Base-by-base conservation (phyloP, 257 asterid genomes). In the Solanum medicagineum region DNA sequence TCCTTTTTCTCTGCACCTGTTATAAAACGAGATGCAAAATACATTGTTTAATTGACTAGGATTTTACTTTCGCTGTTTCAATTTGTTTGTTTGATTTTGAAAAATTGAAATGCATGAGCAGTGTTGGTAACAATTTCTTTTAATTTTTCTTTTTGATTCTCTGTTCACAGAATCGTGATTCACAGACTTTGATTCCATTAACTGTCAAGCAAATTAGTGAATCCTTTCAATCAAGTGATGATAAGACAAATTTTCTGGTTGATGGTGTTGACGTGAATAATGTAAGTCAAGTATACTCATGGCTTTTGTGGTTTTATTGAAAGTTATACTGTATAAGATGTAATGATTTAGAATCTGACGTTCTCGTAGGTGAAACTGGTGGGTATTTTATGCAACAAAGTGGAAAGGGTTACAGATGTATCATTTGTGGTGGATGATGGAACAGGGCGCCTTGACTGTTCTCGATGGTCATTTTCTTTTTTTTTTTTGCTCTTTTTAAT, bases 171-270 rank as follows among this genome's bases (percentile, higher is more conserved):
- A 96, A 82, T 86, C 98, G 98, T 6, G 99, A 96, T n/a, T 60
- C 93, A 32, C 95, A 93, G 89, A 85, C 93, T 54, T 87, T 96
- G 87, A 90, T 89, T 88, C 98, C 99, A 42, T 82, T 96, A 54
- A 94, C 98, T 1, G 95, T 93, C 92, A 96, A 96, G 93, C 99
- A 94, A 90, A 93, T 95, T 70, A 88, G 86, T 19, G 94, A 92
- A 63, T 94, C 98, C n/a, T 89, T 91, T 85, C 93, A 89, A 47
- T 87, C 94, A 20, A 91, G 92, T 81, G 98, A 94, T 57, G 98
- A 91, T 74, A 94, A 91, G 89, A 87, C 87, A 45, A 93, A 89
- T 83, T 91, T 93, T 88, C 90, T 91, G 59, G 87, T 96, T 75
- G 97, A 96, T 70, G 98, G 98, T 47, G 93, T 93, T 84, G 99